A percentile compares a stretch with the other conserved stretches of the same genome.
These are phyloP conservation scores for Candida boidinii DNA, from an alignment of 805 yeast genomes.

Conservation along the genomic window DNA sequence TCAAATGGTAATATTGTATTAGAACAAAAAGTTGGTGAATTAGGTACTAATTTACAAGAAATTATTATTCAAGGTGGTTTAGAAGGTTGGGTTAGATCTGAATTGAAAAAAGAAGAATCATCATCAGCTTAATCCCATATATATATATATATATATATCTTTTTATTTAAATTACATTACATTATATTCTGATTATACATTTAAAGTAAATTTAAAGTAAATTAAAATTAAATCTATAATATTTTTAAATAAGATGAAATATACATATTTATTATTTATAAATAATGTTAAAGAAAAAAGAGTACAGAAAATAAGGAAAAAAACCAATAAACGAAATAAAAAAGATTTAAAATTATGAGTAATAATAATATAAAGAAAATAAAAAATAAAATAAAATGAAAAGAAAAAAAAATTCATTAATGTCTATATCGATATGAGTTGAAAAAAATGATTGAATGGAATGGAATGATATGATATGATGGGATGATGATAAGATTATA, in stretches of 20 bases:
- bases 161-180: background rate
- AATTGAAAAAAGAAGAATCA: slow-evolving; percentile 30
- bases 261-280: no score
- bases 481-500: no score
- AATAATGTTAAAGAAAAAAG: no score
- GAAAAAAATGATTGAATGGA: background rate
- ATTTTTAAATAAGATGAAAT: no score
- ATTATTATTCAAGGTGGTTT: slow-evolving; percentile 95
- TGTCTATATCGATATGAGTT: no score
- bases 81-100: slow-evolving; percentile 94
- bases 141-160: background rate
- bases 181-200: background rate
- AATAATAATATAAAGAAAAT: background rate
- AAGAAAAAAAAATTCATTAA: no score
- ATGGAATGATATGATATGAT: no score
- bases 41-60: slow-evolving; percentile 92
- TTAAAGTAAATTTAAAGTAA: background rate
- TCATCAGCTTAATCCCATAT: background rate
- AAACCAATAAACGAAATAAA: no score
- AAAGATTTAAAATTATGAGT: background rate
- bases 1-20: slow-evolving; percentile 52
- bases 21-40: slow-evolving; percentile 86
- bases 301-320: no score
- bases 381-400: background rate
- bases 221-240: no score